phyloP scores from a whole-genome alignment of 2,329 filamentous ascomycete species.

The Fusarium sp. region DNA sequence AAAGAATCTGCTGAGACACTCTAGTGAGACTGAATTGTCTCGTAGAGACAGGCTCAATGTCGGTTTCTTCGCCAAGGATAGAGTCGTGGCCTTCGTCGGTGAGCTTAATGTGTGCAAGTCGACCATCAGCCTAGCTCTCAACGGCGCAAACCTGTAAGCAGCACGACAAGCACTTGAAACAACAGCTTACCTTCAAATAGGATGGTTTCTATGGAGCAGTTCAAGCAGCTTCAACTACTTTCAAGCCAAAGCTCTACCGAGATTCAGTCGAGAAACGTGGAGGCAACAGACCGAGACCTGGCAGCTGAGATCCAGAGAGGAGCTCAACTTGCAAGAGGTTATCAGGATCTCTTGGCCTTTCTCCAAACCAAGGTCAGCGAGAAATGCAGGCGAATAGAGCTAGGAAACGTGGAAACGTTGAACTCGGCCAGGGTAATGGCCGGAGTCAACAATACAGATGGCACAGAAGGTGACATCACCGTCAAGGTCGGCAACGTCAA shows the following conservation, averaged over 20 bases:
- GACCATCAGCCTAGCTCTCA: not conserved
- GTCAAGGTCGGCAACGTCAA: not conserved
- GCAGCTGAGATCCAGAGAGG: not conserved
- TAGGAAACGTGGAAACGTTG: not conserved
- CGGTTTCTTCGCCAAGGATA: fast-evolving
- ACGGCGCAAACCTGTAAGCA: not conserved
- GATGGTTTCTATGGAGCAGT: not conserved
- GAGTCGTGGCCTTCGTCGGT: not conserved
- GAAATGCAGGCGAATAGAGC: not conserved
- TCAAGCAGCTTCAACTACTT: not conserved
- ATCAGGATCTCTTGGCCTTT: not conserved
- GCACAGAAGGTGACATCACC: not conserved
- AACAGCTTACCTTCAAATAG: not conserved
- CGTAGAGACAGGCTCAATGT: not conserved
- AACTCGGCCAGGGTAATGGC: not conserved
- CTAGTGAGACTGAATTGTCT: not conserved
- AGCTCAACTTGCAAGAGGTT: not conserved
- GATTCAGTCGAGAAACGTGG: not conserved
- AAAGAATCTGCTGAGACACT: not conserved
- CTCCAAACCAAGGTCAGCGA: not conserved
- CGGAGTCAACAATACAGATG: not conserved
- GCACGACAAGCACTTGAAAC: not conserved
- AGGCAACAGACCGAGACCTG: too few relatives aligned
- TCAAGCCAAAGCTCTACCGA: not conserved
- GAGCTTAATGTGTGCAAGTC: not conserved